Evolutionary conservation across 352 stramenopile genomes (phyloP).

Genomic region (Pythium periplocum): DNA sequence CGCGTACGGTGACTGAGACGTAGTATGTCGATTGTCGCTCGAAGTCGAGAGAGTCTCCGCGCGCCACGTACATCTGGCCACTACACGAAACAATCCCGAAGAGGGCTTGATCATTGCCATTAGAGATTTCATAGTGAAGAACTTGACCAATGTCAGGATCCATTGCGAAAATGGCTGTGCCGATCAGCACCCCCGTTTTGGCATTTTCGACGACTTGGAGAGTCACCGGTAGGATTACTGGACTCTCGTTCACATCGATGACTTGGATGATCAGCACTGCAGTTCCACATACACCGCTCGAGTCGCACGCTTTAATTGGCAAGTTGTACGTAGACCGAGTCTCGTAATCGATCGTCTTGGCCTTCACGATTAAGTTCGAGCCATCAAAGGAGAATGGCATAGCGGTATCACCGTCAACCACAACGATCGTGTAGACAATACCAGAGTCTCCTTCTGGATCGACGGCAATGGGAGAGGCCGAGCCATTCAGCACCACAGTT

Average conservation of each 20-base stretch:
- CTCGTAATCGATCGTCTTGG: slow-evolving; percentile 16
- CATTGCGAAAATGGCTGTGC: slow-evolving; percentile 14
- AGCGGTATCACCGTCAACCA: not conserved
- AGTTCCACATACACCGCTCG: slow-evolving; percentile 6
- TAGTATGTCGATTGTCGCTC: slow-evolving; percentile 18
- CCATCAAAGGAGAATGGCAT: slow-evolving; percentile 12
- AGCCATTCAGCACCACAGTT: slow-evolving; percentile 19
- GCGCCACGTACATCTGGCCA: slow-evolving; percentile 42
- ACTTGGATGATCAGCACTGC: slow-evolving; percentile 11
- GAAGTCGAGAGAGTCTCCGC: slow-evolving; percentile 31
- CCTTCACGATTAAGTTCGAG: slow-evolving; percentile 1
- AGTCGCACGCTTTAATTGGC: slow-evolving; percentile 17
- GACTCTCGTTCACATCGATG: slow-evolving; percentile 24
- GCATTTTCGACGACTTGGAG: slow-evolving; percentile 13
- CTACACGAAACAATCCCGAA: slow-evolving; percentile 47
- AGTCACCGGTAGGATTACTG: slow-evolving; percentile 4
- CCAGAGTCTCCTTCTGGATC: slow-evolving; percentile 19
- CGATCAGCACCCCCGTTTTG: slow-evolving; percentile 13
- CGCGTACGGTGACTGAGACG: slow-evolving; percentile 28
- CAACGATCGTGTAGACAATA: slow-evolving; percentile 9
- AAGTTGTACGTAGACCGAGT: slow-evolving; percentile 7
- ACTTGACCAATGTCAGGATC: slow-evolving; percentile 27
- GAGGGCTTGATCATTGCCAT: slow-evolving; percentile 19
- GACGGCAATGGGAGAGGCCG: not conserved
- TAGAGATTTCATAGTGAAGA: slow-evolving; percentile 19